Percentiles rank a stretch among this genome's conserved stretches.
These are phyloP conservation scores for Yarrowia galli DNA, from an alignment of 1,139 yeast species.

Conservation along the genomic window DNA sequence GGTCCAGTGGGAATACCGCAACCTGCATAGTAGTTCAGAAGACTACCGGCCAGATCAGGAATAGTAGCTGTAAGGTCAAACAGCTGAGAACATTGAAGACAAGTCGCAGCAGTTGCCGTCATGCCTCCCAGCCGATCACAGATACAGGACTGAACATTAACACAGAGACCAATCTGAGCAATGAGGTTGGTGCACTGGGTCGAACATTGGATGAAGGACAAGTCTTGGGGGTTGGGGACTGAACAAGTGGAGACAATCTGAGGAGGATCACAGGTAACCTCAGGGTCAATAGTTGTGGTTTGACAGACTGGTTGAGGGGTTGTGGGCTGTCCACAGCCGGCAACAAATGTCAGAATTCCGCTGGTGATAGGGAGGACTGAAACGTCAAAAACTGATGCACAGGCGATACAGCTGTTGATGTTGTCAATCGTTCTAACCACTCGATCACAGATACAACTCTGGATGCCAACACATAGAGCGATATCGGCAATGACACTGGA, in stretches of 20 bases:
- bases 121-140: conserved; percentile 6
- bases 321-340: conserved; percentile 1
- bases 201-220: neutral
- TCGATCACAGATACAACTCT: conserved; percentile 22
- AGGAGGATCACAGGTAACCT: conserved; percentile 20
- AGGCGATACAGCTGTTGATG: conserved; percentile 17
- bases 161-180: conserved; percentile 3
- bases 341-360: neutral
- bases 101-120: neutral
- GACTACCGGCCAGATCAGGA: neutral
- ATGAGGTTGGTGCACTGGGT: neutral
- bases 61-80: conserved; percentile 5
- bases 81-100: conserved; percentile 1
- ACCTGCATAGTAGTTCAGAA: neutral
- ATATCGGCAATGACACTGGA: neutral
- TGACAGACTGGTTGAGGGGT: conserved; percentile 12
- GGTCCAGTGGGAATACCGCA: conserved; percentile 14
- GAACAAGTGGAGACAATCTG: conserved; percentile 3
- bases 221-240: conserved; percentile 2
- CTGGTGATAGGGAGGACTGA: neutral
- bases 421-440: neutral
- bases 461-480: conserved; percentile 21
- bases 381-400: conserved; percentile 2
- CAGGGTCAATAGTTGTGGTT: conserved; percentile 22
- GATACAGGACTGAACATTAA: neutral